These are phyloP conservation scores for Beta macrorhiza DNA, from an alignment of 179 eudicot species.

Conservation along the genomic window DNA sequence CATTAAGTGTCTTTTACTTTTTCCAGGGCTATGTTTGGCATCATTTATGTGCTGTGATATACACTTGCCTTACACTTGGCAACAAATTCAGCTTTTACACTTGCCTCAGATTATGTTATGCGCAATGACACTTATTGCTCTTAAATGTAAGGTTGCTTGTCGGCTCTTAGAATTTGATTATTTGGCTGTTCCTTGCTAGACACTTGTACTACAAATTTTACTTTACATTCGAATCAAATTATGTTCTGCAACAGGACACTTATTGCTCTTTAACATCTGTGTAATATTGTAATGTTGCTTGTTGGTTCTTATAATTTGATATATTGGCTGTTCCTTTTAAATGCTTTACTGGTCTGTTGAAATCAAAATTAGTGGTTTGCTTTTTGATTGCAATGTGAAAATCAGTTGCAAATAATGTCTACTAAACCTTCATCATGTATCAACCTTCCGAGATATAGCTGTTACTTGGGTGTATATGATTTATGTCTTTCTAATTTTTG, in stretches of 20 bases:
- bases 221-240: neutral
- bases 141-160: neutral
- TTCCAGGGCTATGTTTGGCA: neutral
- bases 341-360: constrained; percentile 3
- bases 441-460: neutral
- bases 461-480: neutral
- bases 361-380: neutral
- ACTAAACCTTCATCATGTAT: neutral
- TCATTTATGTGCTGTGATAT: neutral
- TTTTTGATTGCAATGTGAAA: neutral
- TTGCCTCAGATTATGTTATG: neutral
- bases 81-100: neutral
- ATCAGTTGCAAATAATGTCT: neutral
- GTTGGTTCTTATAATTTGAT: neutral
- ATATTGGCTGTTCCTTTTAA: neutral
- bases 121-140: neutral
- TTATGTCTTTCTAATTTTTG: neutral
- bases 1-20: neutral
- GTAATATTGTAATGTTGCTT: neutral
- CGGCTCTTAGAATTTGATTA: neutral
- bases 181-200: neutral
- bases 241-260: neutral
- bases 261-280: neutral
- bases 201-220: neutral
- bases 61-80: neutral